Evolutionary conservation across 805 yeast genomes (phyloP).

Genomic region (Brettanomyces nanus): DNA sequence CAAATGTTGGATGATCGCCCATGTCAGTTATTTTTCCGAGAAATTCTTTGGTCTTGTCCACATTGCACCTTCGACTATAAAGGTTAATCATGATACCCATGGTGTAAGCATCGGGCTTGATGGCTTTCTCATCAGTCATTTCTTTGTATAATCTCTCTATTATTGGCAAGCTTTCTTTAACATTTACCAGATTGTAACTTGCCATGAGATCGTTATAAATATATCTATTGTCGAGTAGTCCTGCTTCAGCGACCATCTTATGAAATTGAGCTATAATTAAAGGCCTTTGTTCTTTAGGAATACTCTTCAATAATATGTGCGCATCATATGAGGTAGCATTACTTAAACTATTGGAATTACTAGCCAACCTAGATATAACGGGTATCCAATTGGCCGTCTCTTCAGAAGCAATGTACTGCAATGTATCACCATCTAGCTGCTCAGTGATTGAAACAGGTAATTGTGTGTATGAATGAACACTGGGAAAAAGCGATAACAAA

Average conservation of each 20-base stretch:
- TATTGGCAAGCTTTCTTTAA: conserved; percentile 13
- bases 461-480: conserved; percentile 15
- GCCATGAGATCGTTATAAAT: conserved; percentile 32
- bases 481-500: conserved; percentile 19
- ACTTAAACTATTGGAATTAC: conserved; percentile 28
- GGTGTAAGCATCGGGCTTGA: conserved; percentile 29
- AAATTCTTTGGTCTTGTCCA: conserved; percentile 31
- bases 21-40: conserved; percentile 30
- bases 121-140: conserved; percentile 16
- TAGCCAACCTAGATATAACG: conserved; percentile 29
- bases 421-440: conserved; percentile 30
- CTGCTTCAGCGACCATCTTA: conserved; percentile 29
- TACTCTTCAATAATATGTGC: conserved; percentile 28
- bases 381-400: conserved; percentile 39
- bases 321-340: conserved; percentile 28
- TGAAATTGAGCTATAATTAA: conserved; percentile 30
- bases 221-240: conserved; percentile 23
- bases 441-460: conserved; percentile 32
- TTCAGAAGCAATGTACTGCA: conserved; percentile 31
- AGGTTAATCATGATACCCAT: conserved; percentile 38
- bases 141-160: conserved; percentile 29
- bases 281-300: conserved; percentile 33
- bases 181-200: conserved; percentile 15
- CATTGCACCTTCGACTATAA: conserved; percentile 32
- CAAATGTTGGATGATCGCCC: conserved; percentile 35